Percentiles rank a stretch among this genome's conserved stretches.
Conservation (phyloP, 2,329 filamentous ascomycete species). For the Emydomyces testavorans region DNA sequence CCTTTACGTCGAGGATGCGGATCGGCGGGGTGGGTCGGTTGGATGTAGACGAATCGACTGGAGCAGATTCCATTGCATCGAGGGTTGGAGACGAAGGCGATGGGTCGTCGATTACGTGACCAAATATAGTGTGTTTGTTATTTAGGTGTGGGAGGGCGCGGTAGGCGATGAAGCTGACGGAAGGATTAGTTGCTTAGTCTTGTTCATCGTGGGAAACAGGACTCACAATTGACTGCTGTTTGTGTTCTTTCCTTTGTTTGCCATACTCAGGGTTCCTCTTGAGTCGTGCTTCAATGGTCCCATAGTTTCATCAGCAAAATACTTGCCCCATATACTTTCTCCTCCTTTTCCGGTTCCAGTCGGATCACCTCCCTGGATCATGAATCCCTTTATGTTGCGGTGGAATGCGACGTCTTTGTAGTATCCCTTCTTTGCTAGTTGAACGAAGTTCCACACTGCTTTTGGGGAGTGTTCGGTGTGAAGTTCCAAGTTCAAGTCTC, state of each 20-base stretch:
- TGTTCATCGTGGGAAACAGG: slow-evolving; percentile 22
- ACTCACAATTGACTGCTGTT: slow-evolving; percentile 75
- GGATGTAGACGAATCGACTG: slow-evolving; percentile 56
- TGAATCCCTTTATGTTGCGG: slow-evolving; percentile 88
- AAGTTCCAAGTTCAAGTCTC: slow-evolving; percentile 76
- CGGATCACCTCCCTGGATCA: slow-evolving; percentile 95
- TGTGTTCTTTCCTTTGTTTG: slow-evolving; percentile 96
- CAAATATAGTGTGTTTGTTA: slow-evolving; percentile 95
- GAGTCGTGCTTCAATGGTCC: slow-evolving; percentile 73
- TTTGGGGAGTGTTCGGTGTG: slow-evolving; percentile 83
- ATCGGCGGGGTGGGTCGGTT: slow-evolving; percentile 69
- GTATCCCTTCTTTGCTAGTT: slow-evolving; percentile 77
- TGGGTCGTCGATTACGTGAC: slow-evolving; percentile 60
- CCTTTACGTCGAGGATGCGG: slow-evolving; percentile 65
- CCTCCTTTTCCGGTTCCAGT: slow-evolving; percentile 88
- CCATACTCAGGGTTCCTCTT: slow-evolving; percentile 79
- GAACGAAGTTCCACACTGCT: slow-evolving; percentile 94
- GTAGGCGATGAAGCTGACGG: slow-evolving; percentile 67
- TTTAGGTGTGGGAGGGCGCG: slow-evolving; percentile 74
- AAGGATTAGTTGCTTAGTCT: slow-evolving; percentile 2
- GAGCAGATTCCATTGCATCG: slow-evolving; percentile 62
- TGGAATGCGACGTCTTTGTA: slow-evolving; percentile 79
- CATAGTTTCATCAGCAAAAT: slow-evolving; percentile 88
- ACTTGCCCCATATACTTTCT: slow-evolving; percentile 81
- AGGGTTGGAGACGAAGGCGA: slow-evolving; percentile 42